Conservation (phyloP, 345 rosid species). For the Eucalyptus brandiana region DNA sequence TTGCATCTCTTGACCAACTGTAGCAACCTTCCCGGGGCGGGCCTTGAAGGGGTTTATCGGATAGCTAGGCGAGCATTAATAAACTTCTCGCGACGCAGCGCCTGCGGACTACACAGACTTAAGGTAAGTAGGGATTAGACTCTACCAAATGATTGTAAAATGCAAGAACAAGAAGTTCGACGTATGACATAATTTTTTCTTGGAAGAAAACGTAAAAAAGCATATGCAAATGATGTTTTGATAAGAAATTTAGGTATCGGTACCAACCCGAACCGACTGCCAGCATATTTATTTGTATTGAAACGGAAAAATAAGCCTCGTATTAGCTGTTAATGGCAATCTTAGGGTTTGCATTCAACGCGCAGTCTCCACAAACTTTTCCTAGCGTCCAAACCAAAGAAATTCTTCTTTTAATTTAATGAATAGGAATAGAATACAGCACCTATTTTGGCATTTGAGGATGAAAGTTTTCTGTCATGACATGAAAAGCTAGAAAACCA, state of each 20-base stretch:
- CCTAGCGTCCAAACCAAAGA: not conserved
- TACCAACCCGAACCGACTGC: not conserved
- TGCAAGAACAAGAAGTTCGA: not conserved
- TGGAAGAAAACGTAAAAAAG: not conserved
- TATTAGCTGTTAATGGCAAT: not conserved
- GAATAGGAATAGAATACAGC: not conserved
- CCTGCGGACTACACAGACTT: not conserved
- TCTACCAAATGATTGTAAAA: not conserved
- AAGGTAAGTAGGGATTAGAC: not conserved
- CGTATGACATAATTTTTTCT: not conserved
- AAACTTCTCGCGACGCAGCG: not conserved
- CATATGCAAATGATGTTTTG: not conserved
- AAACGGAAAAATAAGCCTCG: not conserved
- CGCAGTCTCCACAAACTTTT: not conserved
- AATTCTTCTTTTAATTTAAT: not conserved
- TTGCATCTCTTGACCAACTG: not conserved
- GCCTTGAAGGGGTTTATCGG: not conserved
- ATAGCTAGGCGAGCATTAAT: not conserved
- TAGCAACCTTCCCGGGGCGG: not conserved
- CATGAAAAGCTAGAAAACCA: not conserved
- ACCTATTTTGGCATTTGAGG: not conserved
- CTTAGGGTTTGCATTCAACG: not conserved
- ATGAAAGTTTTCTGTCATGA: not conserved
- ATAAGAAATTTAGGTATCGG: not conserved
- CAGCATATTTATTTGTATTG: not conserved